Evolutionary conservation across 257 asterid species (phyloP).

Genomic region (Plantago elongata): DNA sequence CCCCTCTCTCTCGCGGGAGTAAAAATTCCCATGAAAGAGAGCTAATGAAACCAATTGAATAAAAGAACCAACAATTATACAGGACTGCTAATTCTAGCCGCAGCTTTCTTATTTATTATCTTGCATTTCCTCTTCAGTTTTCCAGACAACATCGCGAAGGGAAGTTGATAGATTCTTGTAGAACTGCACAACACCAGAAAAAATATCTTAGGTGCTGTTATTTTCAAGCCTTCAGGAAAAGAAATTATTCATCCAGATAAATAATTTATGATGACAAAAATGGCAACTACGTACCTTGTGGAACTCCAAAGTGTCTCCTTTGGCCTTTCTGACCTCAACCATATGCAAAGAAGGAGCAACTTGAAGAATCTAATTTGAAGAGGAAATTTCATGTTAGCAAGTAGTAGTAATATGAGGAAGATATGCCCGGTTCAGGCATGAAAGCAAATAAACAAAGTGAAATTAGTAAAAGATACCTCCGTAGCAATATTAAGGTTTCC

Average conservation of each 20-base stretch:
- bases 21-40: conserved; percentile 20
- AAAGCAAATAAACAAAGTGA: background rate
- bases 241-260: background rate
- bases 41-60: conserved; percentile 16
- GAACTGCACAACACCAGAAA: conserved; percentile 45
- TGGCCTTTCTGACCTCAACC: conserved; percentile 74
- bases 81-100: conserved; percentile 7
- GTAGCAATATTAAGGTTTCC: conserved; percentile 93
- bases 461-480: conserved; percentile 41
- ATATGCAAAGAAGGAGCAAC: conserved; percentile 73
- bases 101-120: conserved; percentile 28
- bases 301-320: conserved; percentile 79
- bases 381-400: background rate
- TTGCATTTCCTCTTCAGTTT: conserved; percentile 62
- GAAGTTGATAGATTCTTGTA: conserved; percentile 73
- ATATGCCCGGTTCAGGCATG: background rate
- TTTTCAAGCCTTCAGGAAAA: background rate
- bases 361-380: conserved; percentile 52
- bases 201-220: background rate
- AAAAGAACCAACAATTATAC: conserved; percentile 12
- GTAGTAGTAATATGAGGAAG: background rate
- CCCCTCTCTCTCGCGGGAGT: conserved; percentile 9
- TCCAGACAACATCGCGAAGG: conserved; percentile 88
- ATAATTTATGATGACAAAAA: too few species aligned
- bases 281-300: conserved; percentile 52